Evolutionary conservation across 176 grass and related monocot genomes (phyloP).

Genomic region (Urochloa ruziziensis): DNA sequence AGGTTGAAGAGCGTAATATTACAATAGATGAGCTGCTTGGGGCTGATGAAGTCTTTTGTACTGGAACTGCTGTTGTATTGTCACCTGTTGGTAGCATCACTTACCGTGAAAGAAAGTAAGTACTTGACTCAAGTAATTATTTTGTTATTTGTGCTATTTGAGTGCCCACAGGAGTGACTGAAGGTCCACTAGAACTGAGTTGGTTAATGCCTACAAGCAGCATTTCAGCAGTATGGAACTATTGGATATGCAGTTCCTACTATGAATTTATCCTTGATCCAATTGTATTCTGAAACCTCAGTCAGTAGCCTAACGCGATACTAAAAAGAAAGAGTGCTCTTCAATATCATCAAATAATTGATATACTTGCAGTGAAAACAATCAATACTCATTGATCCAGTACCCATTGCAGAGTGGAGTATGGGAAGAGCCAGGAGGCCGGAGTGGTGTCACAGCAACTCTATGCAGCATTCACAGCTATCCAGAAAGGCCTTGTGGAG

Average conservation of each 20-base stretch:
- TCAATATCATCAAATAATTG: not conserved
- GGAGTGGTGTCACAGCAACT: constrained; percentile 75
- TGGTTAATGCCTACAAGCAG: not conserved
- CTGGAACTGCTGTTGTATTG: constrained; percentile 83
- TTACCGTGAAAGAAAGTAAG: constrained; percentile 64
- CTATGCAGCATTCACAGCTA: constrained; percentile 50
- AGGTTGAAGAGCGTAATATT: constrained; percentile 70
- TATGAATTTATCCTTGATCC: not conserved
- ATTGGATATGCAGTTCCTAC: not conserved
- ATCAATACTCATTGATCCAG: constrained; percentile 8
- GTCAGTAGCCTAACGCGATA: not conserved
- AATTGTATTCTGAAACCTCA: not conserved
- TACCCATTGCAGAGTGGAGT: constrained; percentile 62
- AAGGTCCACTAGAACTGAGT: not conserved
- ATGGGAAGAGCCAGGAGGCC: constrained; percentile 57
- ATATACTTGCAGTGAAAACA: not conserved
- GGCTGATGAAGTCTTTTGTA: constrained; percentile 93
- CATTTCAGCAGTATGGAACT: not conserved
- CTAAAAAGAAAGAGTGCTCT: not conserved
- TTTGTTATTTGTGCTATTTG: not conserved
- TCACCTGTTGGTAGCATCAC: constrained; percentile 79
- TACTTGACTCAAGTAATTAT: not conserved
- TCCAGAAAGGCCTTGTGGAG: constrained; percentile 78
- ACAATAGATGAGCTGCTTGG: constrained; percentile 74
- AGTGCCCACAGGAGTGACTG: not conserved